A percentile compares a stretch with the other conserved stretches of the same genome.
Evolutionary conservation across 225 moss, liverwort and hornwort species (phyloP).

Genomic region (Anthoceros angustus): DNA sequence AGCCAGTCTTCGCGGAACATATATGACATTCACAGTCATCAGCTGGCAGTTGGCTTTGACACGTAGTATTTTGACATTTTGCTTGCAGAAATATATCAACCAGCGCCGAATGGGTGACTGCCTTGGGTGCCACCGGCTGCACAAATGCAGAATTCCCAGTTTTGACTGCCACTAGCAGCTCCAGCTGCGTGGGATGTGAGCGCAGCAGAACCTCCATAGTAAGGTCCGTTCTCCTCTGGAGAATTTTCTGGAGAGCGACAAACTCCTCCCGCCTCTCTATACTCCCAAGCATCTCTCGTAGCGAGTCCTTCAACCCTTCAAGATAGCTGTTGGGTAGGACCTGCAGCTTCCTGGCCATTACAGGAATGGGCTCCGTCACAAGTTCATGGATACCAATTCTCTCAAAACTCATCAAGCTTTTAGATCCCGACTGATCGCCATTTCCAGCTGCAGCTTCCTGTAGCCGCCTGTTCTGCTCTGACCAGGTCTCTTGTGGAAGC

Average conservation of each 20-base stretch:
- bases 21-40: conserved; percentile 95
- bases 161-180: conserved; percentile 78
- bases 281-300: conserved; percentile 75
- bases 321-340: conserved; percentile 55
- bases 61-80: conserved; percentile 75
- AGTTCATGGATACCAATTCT: conserved; percentile 61
- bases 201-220: conserved; percentile 49
- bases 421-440: conserved; percentile 7
- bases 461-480: conserved; percentile 22
- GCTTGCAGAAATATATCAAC: conserved; percentile 71
- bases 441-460: conserved; percentile 9
- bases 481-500: conserved; percentile 48
- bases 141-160: conserved; percentile 86
- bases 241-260: conserved; percentile 69
- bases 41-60: conserved; percentile 73
- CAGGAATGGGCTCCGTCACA: conserved; percentile 63
- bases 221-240: conserved; percentile 58
- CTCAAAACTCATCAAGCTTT: conserved; percentile 25
- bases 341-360: conserved; percentile 74
- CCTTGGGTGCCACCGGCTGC: conserved; percentile 38
- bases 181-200: conserved; percentile 76
- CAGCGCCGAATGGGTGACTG: conserved; percentile 60
- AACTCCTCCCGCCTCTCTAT: conserved; percentile 74
- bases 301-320: conserved; percentile 57
- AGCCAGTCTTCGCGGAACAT: conserved; percentile 72